A percentile compares a stretch with the other conserved stretches of the same genome.
These are phyloP conservation scores for Saturnispora quitensis DNA, from an alignment of 805 yeast genomes.

Conservation along the genomic window DNA sequence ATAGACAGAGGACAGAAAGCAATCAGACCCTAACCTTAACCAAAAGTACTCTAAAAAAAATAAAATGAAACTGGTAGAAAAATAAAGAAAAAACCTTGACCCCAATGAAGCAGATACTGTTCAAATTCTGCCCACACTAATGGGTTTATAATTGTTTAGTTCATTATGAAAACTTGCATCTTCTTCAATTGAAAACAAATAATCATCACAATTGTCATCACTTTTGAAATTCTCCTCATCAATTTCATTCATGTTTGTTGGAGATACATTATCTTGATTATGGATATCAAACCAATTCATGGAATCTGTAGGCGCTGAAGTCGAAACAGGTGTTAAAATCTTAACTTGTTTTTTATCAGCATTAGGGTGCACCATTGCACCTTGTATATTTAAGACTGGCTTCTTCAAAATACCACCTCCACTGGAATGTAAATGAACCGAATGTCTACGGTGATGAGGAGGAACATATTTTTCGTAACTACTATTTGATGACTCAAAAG, in stretches of 20 bases:
- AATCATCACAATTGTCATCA: constrained; percentile 11
- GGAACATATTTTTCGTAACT: constrained; percentile 34
- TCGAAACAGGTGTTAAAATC: constrained; percentile 19
- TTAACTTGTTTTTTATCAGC: constrained; percentile 15
- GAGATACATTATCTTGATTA: background rate
- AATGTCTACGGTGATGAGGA: constrained; percentile 41
- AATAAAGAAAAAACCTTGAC: background rate
- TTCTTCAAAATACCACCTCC: constrained; percentile 16
- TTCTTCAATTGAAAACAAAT: constrained; percentile 13
- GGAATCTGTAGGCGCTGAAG: constrained; percentile 31
- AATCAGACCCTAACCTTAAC: background rate
- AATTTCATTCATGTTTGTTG: background rate
- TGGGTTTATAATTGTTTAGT: background rate
- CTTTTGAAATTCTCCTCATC: background rate
- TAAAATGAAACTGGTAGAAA: background rate
- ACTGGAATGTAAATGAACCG: constrained; percentile 23
- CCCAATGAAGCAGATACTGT: background rate
- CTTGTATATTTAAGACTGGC: background rate
- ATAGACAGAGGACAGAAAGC: background rate
- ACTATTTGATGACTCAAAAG: constrained; percentile 18
- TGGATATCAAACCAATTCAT: constrained; percentile 26
- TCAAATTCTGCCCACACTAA: constrained; percentile 1
- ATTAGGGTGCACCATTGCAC: background rate
- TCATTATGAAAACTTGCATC: constrained; percentile 7
- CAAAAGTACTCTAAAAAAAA: background rate